These are phyloP conservation scores for Carex arenaria DNA, from an alignment of 202 grass and related monocot species.

Conservation along the genomic window DNA sequence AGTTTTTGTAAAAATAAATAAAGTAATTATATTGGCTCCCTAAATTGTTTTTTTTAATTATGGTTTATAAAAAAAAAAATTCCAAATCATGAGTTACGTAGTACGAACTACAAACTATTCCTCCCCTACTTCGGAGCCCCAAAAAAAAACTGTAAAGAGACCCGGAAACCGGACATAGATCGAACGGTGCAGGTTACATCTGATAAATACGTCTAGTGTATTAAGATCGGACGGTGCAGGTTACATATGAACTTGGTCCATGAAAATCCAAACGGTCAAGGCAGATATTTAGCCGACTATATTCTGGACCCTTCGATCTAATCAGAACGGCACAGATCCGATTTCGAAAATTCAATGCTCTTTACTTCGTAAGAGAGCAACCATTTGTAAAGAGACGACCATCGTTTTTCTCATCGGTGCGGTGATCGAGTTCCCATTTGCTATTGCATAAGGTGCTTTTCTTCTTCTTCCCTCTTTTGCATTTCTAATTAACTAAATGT, in stretches of 20 bases:
- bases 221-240: not conserved
- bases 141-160: too few species aligned
- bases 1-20: too few species aligned
- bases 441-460: not conserved
- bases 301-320: not conserved
- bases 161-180: too few species aligned
- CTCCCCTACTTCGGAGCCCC: too few species aligned
- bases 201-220: not conserved
- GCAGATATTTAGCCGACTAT: not conserved
- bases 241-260: not conserved
- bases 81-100: too few species aligned
- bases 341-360: not conserved
- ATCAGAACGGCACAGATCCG: not conserved
- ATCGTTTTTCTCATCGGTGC: not conserved
- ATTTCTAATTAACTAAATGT: not conserved
- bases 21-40: too few species aligned
- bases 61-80: too few species aligned
- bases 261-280: not conserved
- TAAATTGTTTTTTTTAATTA: too few species aligned
- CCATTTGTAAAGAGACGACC: not conserved
- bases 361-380: not conserved
- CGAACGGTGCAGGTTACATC: too few species aligned
- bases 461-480: not conserved
- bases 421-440: not conserved
- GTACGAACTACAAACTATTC: too few species aligned